phyloP scores from a whole-genome alignment of 1,284 basidiomycete genomes.

The Ustilago xerochloae region DNA sequence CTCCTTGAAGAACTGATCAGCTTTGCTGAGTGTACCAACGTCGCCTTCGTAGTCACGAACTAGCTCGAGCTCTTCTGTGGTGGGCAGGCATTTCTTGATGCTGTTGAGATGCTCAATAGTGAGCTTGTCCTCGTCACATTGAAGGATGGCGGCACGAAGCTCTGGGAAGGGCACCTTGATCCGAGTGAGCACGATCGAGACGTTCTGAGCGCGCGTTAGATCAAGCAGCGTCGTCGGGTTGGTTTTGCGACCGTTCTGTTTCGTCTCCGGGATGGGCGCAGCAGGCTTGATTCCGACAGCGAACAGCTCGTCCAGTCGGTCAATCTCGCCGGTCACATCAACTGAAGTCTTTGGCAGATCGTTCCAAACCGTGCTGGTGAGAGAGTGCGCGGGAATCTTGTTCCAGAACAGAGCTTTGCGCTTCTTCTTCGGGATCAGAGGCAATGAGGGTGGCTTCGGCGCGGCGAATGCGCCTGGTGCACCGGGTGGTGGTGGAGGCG shows the following conservation, averaged over 20 bases:
- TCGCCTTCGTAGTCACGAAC: slow-evolving; percentile 59
- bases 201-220: slow-evolving; percentile 50
- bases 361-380: slow-evolving; percentile 78
- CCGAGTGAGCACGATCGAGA: slow-evolving; percentile 54
- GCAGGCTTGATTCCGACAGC: slow-evolving; percentile 72
- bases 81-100: slow-evolving; percentile 55
- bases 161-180: slow-evolving; percentile 60
- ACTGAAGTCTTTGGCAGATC: slow-evolving; percentile 71
- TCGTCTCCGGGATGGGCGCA: slow-evolving; percentile 25
- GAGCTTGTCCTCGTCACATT: slow-evolving; percentile 51
- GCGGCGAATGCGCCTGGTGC: slow-evolving; percentile 12
- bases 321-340: slow-evolving; percentile 70
- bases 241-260: slow-evolving; percentile 30
- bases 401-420: slow-evolving; percentile 85
- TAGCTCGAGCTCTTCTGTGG: slow-evolving; percentile 56
- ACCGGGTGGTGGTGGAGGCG: slow-evolving; percentile 31
- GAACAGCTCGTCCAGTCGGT: slow-evolving; percentile 77
- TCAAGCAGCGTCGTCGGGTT: slow-evolving; percentile 53
- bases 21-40: slow-evolving; percentile 70
- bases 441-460: slow-evolving; percentile 37
- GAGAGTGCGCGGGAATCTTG: slow-evolving; percentile 74
- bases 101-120: slow-evolving; percentile 54
- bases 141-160: slow-evolving; percentile 49
- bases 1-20: slow-evolving; percentile 86
- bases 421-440: slow-evolving; percentile 72